These are phyloP conservation scores for Canariomyces notabilis DNA, from an alignment of 2,329 filamentous ascomycete species.

Conservation along the genomic window DNA sequence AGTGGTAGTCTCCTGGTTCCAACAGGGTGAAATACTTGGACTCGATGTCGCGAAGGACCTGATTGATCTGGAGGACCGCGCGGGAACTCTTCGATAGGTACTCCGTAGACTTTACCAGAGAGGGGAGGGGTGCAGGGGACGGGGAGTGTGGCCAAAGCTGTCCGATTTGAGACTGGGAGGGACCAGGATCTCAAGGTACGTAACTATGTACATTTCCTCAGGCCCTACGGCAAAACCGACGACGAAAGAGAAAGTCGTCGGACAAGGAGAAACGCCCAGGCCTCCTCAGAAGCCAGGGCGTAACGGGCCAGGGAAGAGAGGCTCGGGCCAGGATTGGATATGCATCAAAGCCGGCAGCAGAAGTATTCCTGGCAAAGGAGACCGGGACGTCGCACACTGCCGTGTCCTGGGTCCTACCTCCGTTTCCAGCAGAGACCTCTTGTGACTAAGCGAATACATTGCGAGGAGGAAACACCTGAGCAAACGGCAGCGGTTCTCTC, in stretches of 20 bases:
- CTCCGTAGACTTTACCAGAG: slow-evolving; percentile 15
- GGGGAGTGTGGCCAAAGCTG: slow-evolving; percentile 23
- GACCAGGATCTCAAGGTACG: slow-evolving; percentile 13
- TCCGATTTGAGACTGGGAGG: slow-evolving; percentile 21
- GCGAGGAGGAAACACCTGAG: slow-evolving; percentile 8
- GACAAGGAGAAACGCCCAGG: slow-evolving; percentile 11
- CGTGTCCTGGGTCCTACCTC: slow-evolving; percentile 5
- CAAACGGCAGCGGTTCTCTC: slow-evolving; percentile 5
- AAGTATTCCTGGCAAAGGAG: neutral
- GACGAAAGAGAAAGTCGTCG: slow-evolving; percentile 11
- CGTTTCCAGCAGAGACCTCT: slow-evolving; percentile 16
- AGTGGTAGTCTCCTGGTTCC: slow-evolving; percentile 13
- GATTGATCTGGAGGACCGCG: too few relatives aligned
- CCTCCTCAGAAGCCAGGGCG: slow-evolving; percentile 1
- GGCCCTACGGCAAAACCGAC: slow-evolving; percentile 13
- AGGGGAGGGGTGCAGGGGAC: slow-evolving; percentile 13
- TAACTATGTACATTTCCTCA: slow-evolving; percentile 15
- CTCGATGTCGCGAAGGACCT: slow-evolving; percentile 22
- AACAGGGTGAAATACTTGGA: slow-evolving; percentile 22
- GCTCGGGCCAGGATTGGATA: slow-evolving; percentile 13
- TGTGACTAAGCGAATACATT: slow-evolving; percentile 17
- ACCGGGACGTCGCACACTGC: neutral
- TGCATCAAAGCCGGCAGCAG: slow-evolving; percentile 1
- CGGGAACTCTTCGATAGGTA: slow-evolving; percentile 20
- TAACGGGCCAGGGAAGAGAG: slow-evolving; percentile 1